Percentiles rank a stretch among this genome's conserved stretches.
Evolutionary conservation across 148 eudicot species (phyloP).

Genomic region (Arctostaphylos glauca): DNA sequence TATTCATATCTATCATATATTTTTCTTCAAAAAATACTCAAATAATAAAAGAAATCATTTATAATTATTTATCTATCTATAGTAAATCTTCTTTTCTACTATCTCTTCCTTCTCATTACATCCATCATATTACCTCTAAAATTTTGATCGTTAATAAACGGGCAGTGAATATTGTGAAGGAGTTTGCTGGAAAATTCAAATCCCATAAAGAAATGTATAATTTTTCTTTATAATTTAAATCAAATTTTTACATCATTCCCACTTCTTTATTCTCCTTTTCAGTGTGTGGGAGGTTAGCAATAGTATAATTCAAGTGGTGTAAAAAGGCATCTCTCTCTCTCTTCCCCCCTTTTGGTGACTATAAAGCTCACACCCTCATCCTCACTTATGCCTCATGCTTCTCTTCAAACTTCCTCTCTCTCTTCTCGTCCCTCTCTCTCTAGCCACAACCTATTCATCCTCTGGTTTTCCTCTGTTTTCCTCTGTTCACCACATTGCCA

Average conservation of each 20-base stretch:
- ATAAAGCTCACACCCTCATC: conserved; percentile 39
- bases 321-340: conserved; percentile 9
- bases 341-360: conserved; percentile 36
- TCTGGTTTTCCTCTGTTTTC: neutral
- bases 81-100: too few species aligned
- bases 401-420: conserved; percentile 13
- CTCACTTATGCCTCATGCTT: conserved; percentile 35
- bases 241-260: neutral
- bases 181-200: neutral
- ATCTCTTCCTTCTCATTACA: neutral
- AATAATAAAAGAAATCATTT: too few species aligned
- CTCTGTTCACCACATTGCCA: neutral
- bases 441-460: conserved; percentile 1
- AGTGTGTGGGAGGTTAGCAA: conserved; percentile 13
- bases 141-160: neutral
- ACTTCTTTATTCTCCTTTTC: conserved; percentile 17
- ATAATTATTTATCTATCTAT: too few species aligned
- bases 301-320: conserved; percentile 23
- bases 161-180: neutral
- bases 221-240: neutral
- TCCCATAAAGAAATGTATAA: neutral
- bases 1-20: too few species aligned
- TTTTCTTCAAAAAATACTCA: too few species aligned
- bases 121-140: neutral
- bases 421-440: neutral